phyloP scores from a whole-genome alignment of 2,329 filamentous ascomycete species.

The Fonsecaea pedrosoi region DNA sequence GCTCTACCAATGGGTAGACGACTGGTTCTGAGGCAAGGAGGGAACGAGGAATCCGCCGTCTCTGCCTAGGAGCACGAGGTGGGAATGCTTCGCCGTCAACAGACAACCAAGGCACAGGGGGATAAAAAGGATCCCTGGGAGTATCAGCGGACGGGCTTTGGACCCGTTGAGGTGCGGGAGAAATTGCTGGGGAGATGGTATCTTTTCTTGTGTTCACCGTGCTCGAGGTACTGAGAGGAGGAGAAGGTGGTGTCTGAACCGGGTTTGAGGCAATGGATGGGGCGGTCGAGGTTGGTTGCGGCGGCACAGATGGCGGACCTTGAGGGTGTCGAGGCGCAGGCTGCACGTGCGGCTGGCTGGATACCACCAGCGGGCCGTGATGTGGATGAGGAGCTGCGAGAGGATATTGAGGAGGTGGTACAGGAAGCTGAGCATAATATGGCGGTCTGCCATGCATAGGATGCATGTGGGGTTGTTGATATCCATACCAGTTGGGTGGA shows the following conservation, averaged over 20 bases:
- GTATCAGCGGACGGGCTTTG: slow-evolving; percentile 35
- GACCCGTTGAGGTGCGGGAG: slow-evolving; percentile 44
- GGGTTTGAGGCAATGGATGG: slow-evolving; percentile 44
- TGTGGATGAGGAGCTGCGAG: slow-evolving; percentile 36
- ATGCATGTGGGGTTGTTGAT: slow-evolving; percentile 49
- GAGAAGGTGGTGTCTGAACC: slow-evolving; percentile 42
- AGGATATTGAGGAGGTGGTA: slow-evolving; percentile 48
- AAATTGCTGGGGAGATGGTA: slow-evolving; percentile 35
- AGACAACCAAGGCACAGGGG: slow-evolving; percentile 67
- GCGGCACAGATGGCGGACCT: slow-evolving; percentile 30
- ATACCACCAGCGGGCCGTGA: slow-evolving; percentile 31
- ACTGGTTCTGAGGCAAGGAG: slow-evolving; percentile 46
- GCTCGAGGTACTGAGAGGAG: slow-evolving; percentile 38
- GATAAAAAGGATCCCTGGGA: slow-evolving; percentile 56
- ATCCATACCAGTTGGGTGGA: slow-evolving; percentile 53
- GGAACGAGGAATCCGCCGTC: slow-evolving; percentile 50
- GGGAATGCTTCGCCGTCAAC: slow-evolving; percentile 63
- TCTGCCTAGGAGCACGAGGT: slow-evolving; percentile 55
- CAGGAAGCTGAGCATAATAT: slow-evolving; percentile 53
- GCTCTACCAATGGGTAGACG: slow-evolving; percentile 61
- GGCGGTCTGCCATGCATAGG: slow-evolving; percentile 51
- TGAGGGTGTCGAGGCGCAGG: slow-evolving; percentile 35
- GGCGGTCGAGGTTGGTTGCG: slow-evolving; percentile 44
- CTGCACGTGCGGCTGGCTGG: slow-evolving; percentile 37
- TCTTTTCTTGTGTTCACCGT: slow-evolving; percentile 39